Evolutionary conservation across 352 stramenopile species (phyloP), one percentile per base, ranked within the genome.

Genomic region (Phytopythium oedochilum): DNA sequence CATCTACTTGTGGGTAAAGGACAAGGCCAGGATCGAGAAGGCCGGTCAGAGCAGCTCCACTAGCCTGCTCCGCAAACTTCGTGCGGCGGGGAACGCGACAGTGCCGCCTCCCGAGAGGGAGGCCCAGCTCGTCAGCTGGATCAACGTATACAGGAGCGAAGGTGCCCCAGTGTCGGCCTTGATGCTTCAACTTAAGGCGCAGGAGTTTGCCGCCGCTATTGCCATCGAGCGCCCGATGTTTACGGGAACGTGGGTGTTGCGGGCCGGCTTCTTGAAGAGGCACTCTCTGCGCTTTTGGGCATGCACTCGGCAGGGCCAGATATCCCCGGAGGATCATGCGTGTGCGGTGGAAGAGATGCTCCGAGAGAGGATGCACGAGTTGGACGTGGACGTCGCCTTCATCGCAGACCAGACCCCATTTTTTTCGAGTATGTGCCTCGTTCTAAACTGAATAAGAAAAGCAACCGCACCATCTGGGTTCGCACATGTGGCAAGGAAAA

Each of bases 371-470:
- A 43, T 43, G 38, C 38, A 43, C n/a, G 18, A 26, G 3, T n/a
- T 22, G 10, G 38, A 8, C 18, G 38, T 43, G 7, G 38, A 43
- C 17, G 18, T 14, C 11, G n/a, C 12, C 17, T 43, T 22, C n/a
- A 23, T 26, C n/a, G 38, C n/a, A 2, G 38, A 43, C n/a, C 38
- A 43, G 38, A 43, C 38, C 1, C 38, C 38, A n/a, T 43, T 4
- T 25, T 60, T 23, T 74, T 69, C 20, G 55, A 74, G 55, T 66
- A 74, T 34, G 29, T 72, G 8, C 55, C 55, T 1, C 56, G 59
- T 7, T 55, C 43, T 3, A 73, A 54, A 0, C 40, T 75, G 15
- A 22, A 59, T 14, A 10, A 22, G 3, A 49, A 28, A 2, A 60
- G 63, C 3, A 28, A 29, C 1, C 57, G 64, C 8, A 73, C 61